A percentile compares a stretch with the other conserved stretches of the same genome.
Evolutionary conservation across 192 early-diverging fungal species (phyloP).

Genomic region (Gamsiella multidivaricata): DNA sequence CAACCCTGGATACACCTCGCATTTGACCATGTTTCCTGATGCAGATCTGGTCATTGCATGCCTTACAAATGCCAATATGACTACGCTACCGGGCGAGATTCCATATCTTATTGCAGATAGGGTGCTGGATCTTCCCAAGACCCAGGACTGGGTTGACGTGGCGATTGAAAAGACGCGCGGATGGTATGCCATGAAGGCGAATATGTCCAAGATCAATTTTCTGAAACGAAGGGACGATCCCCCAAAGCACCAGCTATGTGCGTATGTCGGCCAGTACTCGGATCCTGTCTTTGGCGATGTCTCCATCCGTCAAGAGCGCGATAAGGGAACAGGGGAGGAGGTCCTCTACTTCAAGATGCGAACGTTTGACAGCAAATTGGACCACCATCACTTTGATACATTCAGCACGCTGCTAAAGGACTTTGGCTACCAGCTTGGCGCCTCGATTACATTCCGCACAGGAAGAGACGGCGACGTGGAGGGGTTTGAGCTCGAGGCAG

Average conservation of each 20-base stretch:
- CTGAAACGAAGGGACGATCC: background rate
- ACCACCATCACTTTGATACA: constrained; percentile 15
- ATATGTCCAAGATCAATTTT: constrained; percentile 1
- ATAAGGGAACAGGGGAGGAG: background rate
- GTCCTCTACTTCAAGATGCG: constrained; percentile 7
- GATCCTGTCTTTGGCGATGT: constrained; percentile 7
- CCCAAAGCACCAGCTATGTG: constrained; percentile 3
- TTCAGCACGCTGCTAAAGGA: background rate
- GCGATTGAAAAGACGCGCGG: background rate
- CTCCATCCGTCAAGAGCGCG: background rate
- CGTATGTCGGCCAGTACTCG: constrained; percentile 11
- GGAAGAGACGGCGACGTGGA: background rate
- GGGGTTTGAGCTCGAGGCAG: background rate
- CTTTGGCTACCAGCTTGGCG: constrained; percentile 21
- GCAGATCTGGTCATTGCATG: constrained; percentile 7
- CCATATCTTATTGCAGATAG: constrained; percentile 1
- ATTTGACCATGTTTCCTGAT: constrained; percentile 3
- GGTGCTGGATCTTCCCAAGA: constrained; percentile 1
- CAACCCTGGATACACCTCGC: background rate
- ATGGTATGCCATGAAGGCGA: background rate
- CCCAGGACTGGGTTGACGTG: constrained; percentile 10
- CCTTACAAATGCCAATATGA: background rate
- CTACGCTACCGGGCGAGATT: background rate
- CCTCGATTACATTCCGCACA: background rate
- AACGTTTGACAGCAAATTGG: background rate